A percentile compares a stretch with the other conserved stretches of the same genome.
Conservation (phyloP, 371 early-diverging fungal genomes). For the Syncephalastrum sp. region DNA sequence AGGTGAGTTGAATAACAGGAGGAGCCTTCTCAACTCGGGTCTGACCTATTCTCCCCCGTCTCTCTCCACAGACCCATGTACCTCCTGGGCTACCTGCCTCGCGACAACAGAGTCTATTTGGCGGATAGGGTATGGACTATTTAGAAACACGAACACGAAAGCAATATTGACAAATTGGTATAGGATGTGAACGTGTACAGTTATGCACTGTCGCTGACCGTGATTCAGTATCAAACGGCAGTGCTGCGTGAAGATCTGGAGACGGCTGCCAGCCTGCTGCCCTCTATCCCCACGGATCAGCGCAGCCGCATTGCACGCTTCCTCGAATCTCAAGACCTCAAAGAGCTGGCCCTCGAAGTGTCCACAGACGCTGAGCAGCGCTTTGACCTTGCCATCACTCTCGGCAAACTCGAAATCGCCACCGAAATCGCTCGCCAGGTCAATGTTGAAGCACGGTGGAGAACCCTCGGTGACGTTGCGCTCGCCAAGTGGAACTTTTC, state of each 20-base stretch:
- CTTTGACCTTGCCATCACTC: constrained; percentile 91
- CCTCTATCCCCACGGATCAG: constrained; percentile 84
- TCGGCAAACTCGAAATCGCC: constrained; percentile 83
- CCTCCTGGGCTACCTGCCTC: constrained; percentile 90
- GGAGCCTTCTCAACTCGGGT: neutral
- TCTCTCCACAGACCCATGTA: constrained; percentile 66
- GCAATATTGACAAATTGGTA: neutral
- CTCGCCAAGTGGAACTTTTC: constrained; percentile 83
- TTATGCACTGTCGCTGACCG: constrained; percentile 87
- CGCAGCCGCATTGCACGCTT: constrained; percentile 91
- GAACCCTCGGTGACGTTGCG: constrained; percentile 88
- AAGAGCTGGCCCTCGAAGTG: constrained; percentile 89
- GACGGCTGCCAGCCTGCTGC: constrained; percentile 75
- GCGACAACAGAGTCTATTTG: constrained; percentile 92
- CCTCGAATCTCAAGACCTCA: constrained; percentile 88
- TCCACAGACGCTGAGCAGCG: constrained; percentile 93
- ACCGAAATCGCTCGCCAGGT: constrained; percentile 81
- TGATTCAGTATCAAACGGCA: constrained; percentile 96
- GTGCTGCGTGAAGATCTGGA: constrained; percentile 90
- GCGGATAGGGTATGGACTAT: constrained; percentile 71
- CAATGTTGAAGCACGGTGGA: constrained; percentile 89
- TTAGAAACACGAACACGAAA: neutral
- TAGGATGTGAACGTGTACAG: constrained; percentile 85
- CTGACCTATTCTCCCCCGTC: neutral
- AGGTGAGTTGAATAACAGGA: constrained; percentile 33